These are phyloP conservation scores for Nematocida homosporus DNA, from an alignment of 371 early-diverging fungal species.

Conservation along the genomic window DNA sequence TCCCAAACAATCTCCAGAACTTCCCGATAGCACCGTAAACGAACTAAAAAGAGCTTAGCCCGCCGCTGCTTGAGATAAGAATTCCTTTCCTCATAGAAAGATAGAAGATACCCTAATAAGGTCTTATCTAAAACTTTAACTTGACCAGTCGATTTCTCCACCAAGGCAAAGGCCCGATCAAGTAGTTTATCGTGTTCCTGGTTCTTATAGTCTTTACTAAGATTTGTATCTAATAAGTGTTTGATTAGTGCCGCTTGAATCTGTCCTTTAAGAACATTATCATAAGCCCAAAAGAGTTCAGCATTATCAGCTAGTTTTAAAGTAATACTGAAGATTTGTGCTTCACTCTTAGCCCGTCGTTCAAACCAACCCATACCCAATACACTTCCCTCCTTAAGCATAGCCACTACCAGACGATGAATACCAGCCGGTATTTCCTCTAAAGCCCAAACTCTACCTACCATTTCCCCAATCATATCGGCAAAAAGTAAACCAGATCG, in stretches of 20 bases:
- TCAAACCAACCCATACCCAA: background rate
- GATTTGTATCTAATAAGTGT: background rate
- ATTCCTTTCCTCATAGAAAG: background rate
- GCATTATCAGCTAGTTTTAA: background rate
- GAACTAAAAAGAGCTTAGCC: background rate
- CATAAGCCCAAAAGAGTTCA: background rate
- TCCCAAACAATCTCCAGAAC: background rate
- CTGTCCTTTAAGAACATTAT: background rate
- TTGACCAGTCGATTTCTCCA: background rate
- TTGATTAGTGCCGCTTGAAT: background rate
- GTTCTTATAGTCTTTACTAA: background rate
- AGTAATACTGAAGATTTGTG: background rate
- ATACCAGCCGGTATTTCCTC: background rate
- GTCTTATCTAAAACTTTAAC: background rate
- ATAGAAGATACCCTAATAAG: background rate
- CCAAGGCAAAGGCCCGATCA: background rate
- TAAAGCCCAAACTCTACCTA: background rate
- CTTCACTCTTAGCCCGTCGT: background rate
- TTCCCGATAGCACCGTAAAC: background rate
- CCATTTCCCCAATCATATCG: background rate
- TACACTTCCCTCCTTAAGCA: background rate
- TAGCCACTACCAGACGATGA: too few relatives aligned
- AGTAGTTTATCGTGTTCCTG: background rate
- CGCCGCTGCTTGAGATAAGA: background rate
- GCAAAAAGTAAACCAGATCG: too few relatives aligned